Evolutionary conservation across 352 stramenopile genomes (phyloP), one percentile per base, ranked within the genome.

Genomic region (Plasmopara viticola): DNA sequence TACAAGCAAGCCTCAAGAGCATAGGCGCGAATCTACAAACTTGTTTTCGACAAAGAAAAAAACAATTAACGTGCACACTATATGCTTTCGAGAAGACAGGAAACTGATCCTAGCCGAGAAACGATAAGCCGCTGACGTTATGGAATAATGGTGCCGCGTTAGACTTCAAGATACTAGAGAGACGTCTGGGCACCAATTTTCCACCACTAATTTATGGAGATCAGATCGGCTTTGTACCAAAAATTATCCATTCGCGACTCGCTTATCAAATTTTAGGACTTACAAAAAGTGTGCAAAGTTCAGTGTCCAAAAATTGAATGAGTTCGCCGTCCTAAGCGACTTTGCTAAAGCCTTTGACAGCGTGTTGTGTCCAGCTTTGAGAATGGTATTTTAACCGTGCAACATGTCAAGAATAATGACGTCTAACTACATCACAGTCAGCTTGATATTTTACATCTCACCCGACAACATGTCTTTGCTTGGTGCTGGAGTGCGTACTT

Each of bases 41-140:
- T 63, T 29, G 35, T 47, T 15, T 17, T 53, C 38, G 43, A 42
- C 8, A 45, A 34, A 51, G 43, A 25, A 33, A 39, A 1, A 52
- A 55, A 20, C 48, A 59, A 44, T 58, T 44, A 0, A 63, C 54
- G 44, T 58, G 44, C 44, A 2, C 49, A 55, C 17, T 2, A 55
- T 15, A 55, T 44, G 14, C 33, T 63, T 5, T 13, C 58, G 0
- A 58, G 37, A 47, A 47, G 42, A 12, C 42, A 14, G 42, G 9
- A 10, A 20, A 35, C 17, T 8, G 7, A 25, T 25, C 42, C 2
- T 12, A 35, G 20, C 42, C 18, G 10, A 5, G 51, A 50, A 63
- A 58, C 10, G 53, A 54, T 8, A 14, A 48, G 4, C 55, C 48
- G 2, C 9, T 62, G 12, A 62, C 55, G 5, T 38, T 58, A 0